Conservation (phyloP, 345 rosid genomes). For the Aethionema arabicum region DNA sequence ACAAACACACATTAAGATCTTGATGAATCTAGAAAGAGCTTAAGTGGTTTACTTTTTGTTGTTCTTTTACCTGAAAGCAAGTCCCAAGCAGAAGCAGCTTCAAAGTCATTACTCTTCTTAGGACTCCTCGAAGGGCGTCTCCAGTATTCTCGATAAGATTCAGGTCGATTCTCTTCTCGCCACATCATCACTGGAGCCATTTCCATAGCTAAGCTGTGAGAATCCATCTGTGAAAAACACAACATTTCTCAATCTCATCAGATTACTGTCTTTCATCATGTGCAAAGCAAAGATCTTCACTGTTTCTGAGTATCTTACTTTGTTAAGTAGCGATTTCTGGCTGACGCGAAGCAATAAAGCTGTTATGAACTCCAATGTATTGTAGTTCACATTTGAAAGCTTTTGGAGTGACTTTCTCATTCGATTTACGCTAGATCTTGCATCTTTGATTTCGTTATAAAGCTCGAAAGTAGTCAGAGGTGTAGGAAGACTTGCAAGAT, state of each 20-base stretch:
- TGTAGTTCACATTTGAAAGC: conserved; percentile 82
- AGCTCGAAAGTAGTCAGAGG: conserved; percentile 83
- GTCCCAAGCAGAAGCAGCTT: conserved; percentile 66
- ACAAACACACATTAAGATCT: neutral
- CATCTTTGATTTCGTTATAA: conserved; percentile 68
- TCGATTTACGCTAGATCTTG: conserved; percentile 64
- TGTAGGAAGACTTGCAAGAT: conserved; percentile 91
- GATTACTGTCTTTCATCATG: neutral
- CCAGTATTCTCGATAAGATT: conserved; percentile 70
- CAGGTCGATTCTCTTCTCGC: conserved; percentile 67
- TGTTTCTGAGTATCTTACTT: conserved; percentile 37
- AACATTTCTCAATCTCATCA: neutral
- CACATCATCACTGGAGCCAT: conserved; percentile 91
- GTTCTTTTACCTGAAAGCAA: conserved; percentile 65
- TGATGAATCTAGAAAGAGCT: neutral
- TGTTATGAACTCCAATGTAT: conserved; percentile 82
- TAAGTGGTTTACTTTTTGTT: neutral
- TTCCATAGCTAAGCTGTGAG: conserved; percentile 79
- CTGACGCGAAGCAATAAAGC: conserved; percentile 78
- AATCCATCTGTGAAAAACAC: conserved; percentile 72
- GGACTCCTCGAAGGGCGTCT: conserved; percentile 51
- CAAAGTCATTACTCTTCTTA: conserved; percentile 47
- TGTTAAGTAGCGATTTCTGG: conserved; percentile 80
- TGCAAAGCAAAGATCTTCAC: neutral
- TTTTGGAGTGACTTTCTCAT: conserved; percentile 72